A percentile compares a stretch with the other conserved stretches of the same genome.
These are phyloP conservation scores for Podospora anserina DNA, from an alignment of 495 filamentous ascomycete species.

Conservation along the genomic window DNA sequence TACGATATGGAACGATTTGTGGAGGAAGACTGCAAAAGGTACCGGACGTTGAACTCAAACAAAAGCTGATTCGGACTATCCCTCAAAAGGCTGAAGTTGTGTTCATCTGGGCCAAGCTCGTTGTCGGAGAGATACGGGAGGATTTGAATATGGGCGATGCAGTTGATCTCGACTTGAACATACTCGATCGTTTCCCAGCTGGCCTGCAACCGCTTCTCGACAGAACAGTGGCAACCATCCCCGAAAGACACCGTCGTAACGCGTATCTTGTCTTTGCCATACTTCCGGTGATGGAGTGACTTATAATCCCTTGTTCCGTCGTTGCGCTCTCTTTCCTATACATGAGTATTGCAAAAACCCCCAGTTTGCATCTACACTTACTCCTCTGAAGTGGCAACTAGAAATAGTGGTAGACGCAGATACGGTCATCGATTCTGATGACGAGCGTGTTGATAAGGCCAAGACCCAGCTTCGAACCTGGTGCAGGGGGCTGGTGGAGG, in stretches of 20 bases:
- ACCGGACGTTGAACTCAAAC: not conserved
- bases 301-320: not conserved
- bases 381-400: not conserved
- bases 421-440: not conserved
- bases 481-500: not conserved
- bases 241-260: not conserved
- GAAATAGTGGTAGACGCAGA: not conserved
- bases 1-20: conserved; percentile 15
- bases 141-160: not conserved
- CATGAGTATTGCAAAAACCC: not conserved
- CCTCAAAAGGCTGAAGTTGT: conserved; percentile 7
- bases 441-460: not conserved
- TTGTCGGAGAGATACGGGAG: not conserved
- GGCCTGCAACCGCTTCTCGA: not conserved
- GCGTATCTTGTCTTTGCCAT: not conserved
- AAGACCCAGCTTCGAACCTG: not conserved
- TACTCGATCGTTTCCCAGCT: not conserved
- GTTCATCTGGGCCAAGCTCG: conserved; percentile 13
- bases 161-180: not conserved
- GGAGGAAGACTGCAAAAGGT: conserved; percentile 16
- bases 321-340: not conserved
- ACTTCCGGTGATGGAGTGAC: not conserved
- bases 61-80: not conserved
- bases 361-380: not conserved
- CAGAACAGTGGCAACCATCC: not conserved